phyloP scores from a whole-genome alignment of 345 rosid species.

The Psidium friedrichsthalianum region DNA sequence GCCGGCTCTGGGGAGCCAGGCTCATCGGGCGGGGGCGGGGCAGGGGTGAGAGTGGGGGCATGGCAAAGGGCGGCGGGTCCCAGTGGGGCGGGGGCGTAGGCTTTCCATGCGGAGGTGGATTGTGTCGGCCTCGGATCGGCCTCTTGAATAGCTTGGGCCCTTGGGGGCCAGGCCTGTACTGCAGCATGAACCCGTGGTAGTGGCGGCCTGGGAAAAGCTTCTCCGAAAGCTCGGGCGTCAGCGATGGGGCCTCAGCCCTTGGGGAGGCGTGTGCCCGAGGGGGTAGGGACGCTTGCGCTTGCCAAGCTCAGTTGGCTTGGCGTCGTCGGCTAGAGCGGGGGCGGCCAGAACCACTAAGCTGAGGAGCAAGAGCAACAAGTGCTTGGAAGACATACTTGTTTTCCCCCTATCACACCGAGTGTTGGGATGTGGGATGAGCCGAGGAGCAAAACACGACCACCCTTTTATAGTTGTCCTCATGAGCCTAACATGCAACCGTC shows the following conservation, averaged over 20 bases:
- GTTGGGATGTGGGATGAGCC: background rate
- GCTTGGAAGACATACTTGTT: constrained; percentile 2
- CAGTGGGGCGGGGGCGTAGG: background rate
- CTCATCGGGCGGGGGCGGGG: too few relatives aligned
- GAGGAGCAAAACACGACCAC: background rate
- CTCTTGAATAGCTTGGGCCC: background rate
- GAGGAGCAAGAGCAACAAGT: constrained; percentile 6
- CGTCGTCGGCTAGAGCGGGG: background rate
- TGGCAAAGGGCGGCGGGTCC: background rate
- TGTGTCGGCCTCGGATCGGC: background rate
- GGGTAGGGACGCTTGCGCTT: background rate
- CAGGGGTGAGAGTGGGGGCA: background rate
- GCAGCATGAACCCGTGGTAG: background rate
- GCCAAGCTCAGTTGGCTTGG: background rate
- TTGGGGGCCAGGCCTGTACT: background rate
- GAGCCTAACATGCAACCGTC: background rate
- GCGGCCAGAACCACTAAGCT: constrained; percentile 6
- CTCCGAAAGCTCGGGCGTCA: background rate
- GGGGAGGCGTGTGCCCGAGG: background rate
- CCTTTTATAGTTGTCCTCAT: background rate
- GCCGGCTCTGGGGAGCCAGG: too few relatives aligned
- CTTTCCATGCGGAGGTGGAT: background rate
- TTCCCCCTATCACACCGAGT: background rate
- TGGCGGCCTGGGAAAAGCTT: background rate
- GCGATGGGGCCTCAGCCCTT: background rate